Percentiles rank a stretch among this genome's conserved stretches.
Evolutionary conservation across 495 filamentous ascomycete genomes (phyloP).

Genomic region (Elaphomyces granulatus): DNA sequence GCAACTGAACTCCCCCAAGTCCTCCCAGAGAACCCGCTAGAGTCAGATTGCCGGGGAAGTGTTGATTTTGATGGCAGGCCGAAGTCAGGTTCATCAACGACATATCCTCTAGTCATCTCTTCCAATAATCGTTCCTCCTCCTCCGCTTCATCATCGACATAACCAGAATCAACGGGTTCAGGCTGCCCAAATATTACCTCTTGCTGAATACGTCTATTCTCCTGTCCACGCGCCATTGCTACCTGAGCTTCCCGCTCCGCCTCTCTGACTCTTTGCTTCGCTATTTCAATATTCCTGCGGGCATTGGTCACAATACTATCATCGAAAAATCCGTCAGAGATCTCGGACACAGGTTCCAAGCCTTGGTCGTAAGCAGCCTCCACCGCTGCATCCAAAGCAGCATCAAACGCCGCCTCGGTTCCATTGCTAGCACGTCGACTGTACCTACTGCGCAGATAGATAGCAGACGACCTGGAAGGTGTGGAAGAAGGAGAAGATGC

Average conservation of each 20-base stretch:
- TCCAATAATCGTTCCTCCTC: slow-evolving; percentile 87
- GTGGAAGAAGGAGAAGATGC: slow-evolving; percentile 68
- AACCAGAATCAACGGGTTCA: slow-evolving; percentile 26
- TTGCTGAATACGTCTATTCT: slow-evolving; percentile 26
- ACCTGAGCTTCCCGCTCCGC: slow-evolving; percentile 61
- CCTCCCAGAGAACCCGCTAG: slow-evolving; percentile 66
- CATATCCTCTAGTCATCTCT: slow-evolving; percentile 79
- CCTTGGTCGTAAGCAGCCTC: slow-evolving; percentile 94
- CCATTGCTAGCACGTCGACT: slow-evolving; percentile 53
- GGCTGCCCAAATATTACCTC: slow-evolving; percentile 17
- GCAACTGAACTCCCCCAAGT: slow-evolving; percentile 81
- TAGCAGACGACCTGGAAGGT: slow-evolving; percentile 60
- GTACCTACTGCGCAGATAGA: slow-evolving; percentile 50
- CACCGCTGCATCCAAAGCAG: slow-evolving; percentile 87
- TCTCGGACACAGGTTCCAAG: slow-evolving; percentile 52
- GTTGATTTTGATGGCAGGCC: slow-evolving; percentile 56
- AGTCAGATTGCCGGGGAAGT: slow-evolving; percentile 77
- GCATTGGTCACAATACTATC: slow-evolving; percentile 40
- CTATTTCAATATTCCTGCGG: slow-evolving; percentile 57
- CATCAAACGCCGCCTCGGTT: slow-evolving; percentile 88
- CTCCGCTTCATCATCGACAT: slow-evolving; percentile 63
- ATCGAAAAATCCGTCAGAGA: slow-evolving; percentile 26
- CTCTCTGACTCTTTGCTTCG: slow-evolving; percentile 64
- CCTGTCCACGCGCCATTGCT: slow-evolving; percentile 35
- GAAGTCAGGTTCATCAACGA: slow-evolving; percentile 79